phyloP scores from a whole-genome alignment of 495 filamentous ascomycete species.

The Pseudoneurospora amorphoporcata region DNA sequence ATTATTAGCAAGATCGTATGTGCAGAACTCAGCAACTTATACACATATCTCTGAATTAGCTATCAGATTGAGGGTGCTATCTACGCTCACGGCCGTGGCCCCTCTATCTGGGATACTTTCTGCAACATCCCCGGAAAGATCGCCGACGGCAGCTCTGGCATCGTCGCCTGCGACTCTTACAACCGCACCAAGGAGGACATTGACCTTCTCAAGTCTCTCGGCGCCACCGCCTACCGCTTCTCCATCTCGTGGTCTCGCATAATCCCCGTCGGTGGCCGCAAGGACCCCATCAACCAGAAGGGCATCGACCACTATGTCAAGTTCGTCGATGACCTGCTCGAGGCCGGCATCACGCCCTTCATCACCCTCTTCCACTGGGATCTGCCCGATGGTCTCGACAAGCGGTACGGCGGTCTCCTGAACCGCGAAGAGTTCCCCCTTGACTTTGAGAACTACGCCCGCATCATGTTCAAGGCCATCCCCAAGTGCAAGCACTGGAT shows the following conservation, averaged over 20 bases:
- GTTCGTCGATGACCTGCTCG: slow-evolving; percentile 50
- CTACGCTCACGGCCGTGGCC: slow-evolving; percentile 56
- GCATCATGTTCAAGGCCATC: slow-evolving; percentile 45
- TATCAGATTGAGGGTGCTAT: slow-evolving; percentile 70
- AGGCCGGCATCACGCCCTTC: slow-evolving; percentile 48
- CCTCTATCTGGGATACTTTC: slow-evolving; percentile 72
- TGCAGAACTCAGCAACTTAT: neutral
- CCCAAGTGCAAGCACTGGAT: slow-evolving; percentile 55
- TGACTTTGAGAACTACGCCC: slow-evolving; percentile 52
- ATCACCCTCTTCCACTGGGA: slow-evolving; percentile 60
- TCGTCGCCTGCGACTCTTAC: slow-evolving; percentile 68
- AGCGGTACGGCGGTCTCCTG: slow-evolving; percentile 50
- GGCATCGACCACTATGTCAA: slow-evolving; percentile 51
- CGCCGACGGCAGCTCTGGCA: slow-evolving; percentile 56
- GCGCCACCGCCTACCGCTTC: slow-evolving; percentile 61
- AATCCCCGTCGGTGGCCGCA: slow-evolving; percentile 54
- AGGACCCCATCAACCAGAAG: slow-evolving; percentile 50
- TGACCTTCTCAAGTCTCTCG: slow-evolving; percentile 53
- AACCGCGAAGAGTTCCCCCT: slow-evolving; percentile 48
- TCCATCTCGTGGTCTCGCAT: slow-evolving; percentile 67
- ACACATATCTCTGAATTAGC: slow-evolving; percentile 22
- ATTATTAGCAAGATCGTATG: neutral
- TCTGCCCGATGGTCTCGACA: slow-evolving; percentile 48
- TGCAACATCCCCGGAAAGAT: slow-evolving; percentile 66
- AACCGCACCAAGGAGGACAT: slow-evolving; percentile 65